Conservation (phyloP, 129 eudicot genomes). For the Mikania micrantha region DNA sequence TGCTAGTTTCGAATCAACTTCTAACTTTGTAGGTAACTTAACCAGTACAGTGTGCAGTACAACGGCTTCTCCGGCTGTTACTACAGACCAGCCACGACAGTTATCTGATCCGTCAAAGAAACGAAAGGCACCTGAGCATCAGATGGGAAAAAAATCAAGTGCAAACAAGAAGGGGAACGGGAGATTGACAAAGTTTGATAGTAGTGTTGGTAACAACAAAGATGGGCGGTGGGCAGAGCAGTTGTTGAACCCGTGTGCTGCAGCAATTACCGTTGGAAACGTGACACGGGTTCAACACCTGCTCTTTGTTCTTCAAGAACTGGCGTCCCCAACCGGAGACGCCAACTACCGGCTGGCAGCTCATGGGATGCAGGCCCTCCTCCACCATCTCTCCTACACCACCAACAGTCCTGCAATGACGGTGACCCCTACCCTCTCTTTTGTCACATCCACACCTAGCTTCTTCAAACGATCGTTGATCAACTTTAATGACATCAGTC, state of each 20-base stretch:
- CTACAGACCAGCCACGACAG: constrained; percentile 22
- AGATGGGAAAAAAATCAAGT: constrained; percentile 34
- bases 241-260: constrained; percentile 77
- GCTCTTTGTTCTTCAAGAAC: constrained; percentile 61
- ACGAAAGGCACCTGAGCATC: constrained; percentile 36
- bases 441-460: constrained; percentile 47
- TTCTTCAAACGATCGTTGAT: constrained; percentile 54
- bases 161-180: constrained; percentile 41
- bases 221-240: constrained; percentile 92
- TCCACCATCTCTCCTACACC: constrained; percentile 51
- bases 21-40: constrained; percentile 25
- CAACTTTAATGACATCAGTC: constrained; percentile 65
- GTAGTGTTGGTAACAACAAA: constrained; percentile 31
- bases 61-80: constrained; percentile 30
- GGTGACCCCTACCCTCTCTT: constrained; percentile 16
- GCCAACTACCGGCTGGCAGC: constrained; percentile 72
- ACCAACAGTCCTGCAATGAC: constrained; percentile 19
- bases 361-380: constrained; percentile 68
- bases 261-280: constrained; percentile 54
- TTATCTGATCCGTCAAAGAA: constrained; percentile 44
- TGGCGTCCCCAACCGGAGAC: constrained; percentile 68
- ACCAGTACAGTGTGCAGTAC: constrained; percentile 24
- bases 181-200: constrained; percentile 30
- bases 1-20: constrained; percentile 14
- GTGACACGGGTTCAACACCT: constrained; percentile 70